Base-by-base conservation (phyloP, 2,329 filamentous ascomycete species). In the Colletotrichum godetiae region DNA sequence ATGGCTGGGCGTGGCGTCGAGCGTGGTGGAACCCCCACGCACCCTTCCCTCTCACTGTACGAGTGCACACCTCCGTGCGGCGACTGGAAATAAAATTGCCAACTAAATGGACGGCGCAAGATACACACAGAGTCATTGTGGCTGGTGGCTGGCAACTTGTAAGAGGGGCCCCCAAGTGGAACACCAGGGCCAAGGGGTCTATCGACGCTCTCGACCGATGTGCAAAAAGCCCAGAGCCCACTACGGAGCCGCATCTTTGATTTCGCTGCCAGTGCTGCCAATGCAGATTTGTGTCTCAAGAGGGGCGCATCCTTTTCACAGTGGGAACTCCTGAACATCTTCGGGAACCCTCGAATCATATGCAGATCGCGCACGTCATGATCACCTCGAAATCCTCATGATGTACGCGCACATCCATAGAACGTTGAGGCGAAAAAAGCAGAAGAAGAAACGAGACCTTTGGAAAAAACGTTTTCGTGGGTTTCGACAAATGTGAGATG, bases 361-460 rank as follows among this genome's bases (percentile, higher is more conserved):
- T 71, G 67, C 67, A 52, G 49, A 71, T 58, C 61, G 22, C 42
- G 19, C 53, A 58, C 71, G 61, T 73, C 71, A 73, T 73, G n/a
- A 57, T 73, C 55, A 66, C 29, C 60, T 49, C 27, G 49, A 49
- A 49, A n/a, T 31, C 60, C 46, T 73, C 46, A 13, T 57, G 60
- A 31, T 49, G 52, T 56, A 57, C 35, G 46, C 49, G 60, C 52
- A 57, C n/a, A 71, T 60, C 46, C 31, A 53, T n/a, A n/a, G n/a
- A 53, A 35, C 24, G 11, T 24, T 37, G 31, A n/a, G 60, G 49
- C 49, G 49, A 27, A 49, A n/a, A 49, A n/a, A 49, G 1, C 27
- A 22, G 4, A 2, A 22, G 8, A 49, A 22, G n/a, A 46, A 19
- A 22, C 19, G 4, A 49, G 8, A n/a, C 19, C 19, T 49, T 49